phyloP scores from a whole-genome alignment of 768 basidiomycete species.

The Lactarius pseudohatsudake region DNA sequence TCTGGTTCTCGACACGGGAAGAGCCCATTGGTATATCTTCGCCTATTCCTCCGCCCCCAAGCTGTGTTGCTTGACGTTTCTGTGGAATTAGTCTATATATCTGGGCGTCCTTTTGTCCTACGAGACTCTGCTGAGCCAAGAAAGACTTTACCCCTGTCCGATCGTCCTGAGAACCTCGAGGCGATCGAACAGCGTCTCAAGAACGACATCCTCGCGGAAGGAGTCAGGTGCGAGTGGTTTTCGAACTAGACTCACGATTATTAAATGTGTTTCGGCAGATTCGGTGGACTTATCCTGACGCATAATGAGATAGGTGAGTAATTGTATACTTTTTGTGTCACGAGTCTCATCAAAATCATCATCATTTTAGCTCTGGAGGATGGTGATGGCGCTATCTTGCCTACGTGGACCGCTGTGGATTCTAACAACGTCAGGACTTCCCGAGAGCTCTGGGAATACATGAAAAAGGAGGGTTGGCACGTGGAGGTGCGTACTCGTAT shows the following conservation, averaged over 20 bases:
- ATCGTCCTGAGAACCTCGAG: conserved; percentile 93
- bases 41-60: not conserved
- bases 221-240: conserved; percentile 50
- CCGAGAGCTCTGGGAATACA: conserved; percentile 78
- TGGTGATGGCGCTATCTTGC: conserved; percentile 79
- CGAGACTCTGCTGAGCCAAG: conserved; percentile 85
- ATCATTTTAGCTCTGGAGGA: conserved; percentile 46
- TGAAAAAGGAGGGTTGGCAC: conserved; percentile 83
- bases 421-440: conserved; percentile 80
- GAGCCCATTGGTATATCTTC: conserved; percentile 77
- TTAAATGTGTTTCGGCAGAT: conserved; percentile 44
- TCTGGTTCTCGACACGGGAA: conserved; percentile 97
- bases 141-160: conserved; percentile 75
- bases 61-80: conserved; percentile 20
- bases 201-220: conserved; percentile 87
- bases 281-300: conserved; percentile 86
- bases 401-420: conserved; percentile 94
- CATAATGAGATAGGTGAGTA: conserved; percentile 85
- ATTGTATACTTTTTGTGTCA: not conserved
- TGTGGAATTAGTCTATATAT: conserved; percentile 66
- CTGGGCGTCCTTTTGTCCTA: conserved; percentile 89
- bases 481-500: conserved; percentile 63
- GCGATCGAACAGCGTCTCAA: conserved; percentile 88
- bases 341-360: not conserved
- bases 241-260: conserved; percentile 13